Conservation (phyloP, 2,329 filamentous ascomycete genomes). For the Colletotrichum falcatum region DNA sequence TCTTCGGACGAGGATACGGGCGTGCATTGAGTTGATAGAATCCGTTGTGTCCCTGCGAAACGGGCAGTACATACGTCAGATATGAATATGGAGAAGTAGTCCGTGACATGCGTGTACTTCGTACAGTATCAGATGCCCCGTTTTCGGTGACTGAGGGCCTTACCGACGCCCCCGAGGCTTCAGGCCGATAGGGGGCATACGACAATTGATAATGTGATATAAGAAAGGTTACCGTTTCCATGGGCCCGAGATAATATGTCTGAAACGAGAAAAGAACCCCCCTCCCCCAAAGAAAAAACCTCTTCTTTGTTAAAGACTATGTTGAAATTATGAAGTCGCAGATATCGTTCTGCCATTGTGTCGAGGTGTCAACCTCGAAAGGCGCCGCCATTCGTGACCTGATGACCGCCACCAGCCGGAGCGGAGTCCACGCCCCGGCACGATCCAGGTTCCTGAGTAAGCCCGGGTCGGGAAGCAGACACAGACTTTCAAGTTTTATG, state of each 20-base stretch:
- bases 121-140: slow-evolving; percentile 1
- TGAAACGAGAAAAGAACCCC: no score
- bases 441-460: slow-evolving; percentile 38
- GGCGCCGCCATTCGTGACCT: background rate
- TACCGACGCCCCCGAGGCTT: background rate
- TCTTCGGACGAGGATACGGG: slow-evolving; percentile 4
- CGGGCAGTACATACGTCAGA: slow-evolving; percentile 25
- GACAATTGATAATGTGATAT: background rate
- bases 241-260: background rate
- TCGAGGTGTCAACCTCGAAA: background rate
- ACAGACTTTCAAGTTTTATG: slow-evolving; percentile 17
- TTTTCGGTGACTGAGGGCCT: slow-evolving; percentile 23
- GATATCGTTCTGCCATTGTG: background rate
- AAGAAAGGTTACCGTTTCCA: rapidly evolving
- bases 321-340: background rate
- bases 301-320: no score
- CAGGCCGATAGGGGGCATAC: background rate
- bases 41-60: slow-evolving; percentile 18
- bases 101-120: background rate
- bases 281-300: no score
- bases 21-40: slow-evolving; percentile 16
- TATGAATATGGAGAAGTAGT: slow-evolving; percentile 34
- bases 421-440: slow-evolving; percentile 8
- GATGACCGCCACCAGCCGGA: slow-evolving; percentile 1
- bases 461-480: slow-evolving; percentile 14